Conservation (phyloP, 768 basidiomycete genomes). For the Leccinum truebloodii region DNA sequence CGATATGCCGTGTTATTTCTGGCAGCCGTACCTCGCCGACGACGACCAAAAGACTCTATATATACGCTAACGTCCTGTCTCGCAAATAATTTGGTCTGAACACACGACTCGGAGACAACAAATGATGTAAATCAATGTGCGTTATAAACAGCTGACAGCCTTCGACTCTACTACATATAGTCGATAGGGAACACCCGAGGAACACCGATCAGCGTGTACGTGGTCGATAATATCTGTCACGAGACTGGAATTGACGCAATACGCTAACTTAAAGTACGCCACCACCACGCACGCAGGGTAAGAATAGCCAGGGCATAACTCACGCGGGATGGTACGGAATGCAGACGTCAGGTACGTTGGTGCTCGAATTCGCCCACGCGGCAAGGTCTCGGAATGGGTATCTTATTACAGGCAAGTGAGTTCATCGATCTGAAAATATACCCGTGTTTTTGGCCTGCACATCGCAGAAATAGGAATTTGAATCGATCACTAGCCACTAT, state of each 20-base stretch:
- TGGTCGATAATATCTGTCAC: not conserved
- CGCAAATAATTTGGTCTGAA: not conserved
- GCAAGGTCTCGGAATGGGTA: not conserved
- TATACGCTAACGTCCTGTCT: not conserved
- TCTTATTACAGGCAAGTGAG: not conserved
- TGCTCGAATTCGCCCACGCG: not conserved
- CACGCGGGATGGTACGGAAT: constrained; percentile 8
- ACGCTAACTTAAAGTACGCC: not conserved
- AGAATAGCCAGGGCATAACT: constrained; percentile 1
- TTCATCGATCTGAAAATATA: not conserved
- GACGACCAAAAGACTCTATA: not conserved
- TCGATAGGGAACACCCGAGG: not conserved
- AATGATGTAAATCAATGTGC: not conserved
- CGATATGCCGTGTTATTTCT: not conserved
- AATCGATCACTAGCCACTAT: not conserved
- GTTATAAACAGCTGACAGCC: not conserved
- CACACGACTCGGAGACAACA: not conserved
- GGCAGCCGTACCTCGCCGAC: not conserved
- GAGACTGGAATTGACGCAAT: not conserved
- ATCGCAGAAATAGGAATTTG: not conserved
- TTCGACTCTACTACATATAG: not conserved
- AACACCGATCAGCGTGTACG: not conserved
- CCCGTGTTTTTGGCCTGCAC: not conserved
- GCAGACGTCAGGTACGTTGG: not conserved
- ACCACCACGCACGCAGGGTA: not conserved